Conservation (phyloP, 768 basidiomycete genomes). For the Auriculariales sp. region DNA sequence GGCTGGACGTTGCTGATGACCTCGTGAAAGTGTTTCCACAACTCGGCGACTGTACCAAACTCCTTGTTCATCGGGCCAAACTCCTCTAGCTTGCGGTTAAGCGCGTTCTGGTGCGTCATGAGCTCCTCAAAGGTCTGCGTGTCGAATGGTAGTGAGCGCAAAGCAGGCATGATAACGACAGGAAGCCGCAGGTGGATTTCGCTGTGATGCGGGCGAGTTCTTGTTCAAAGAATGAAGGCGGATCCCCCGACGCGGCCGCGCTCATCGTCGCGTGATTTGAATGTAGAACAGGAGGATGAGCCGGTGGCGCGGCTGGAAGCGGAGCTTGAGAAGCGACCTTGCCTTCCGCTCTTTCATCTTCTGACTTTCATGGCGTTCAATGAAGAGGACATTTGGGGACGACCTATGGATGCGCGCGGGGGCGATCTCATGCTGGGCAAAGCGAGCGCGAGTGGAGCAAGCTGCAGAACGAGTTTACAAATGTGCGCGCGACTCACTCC, state of each 20-base stretch:
- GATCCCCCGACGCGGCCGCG: constrained; percentile 15
- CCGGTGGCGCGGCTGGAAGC: neutral
- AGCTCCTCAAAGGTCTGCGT: constrained; percentile 76
- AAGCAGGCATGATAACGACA: neutral
- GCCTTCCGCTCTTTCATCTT: neutral
- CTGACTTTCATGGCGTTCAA: neutral
- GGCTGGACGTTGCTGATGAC: constrained; percentile 40
- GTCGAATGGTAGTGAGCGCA: neutral
- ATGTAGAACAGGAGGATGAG: too few relatives aligned
- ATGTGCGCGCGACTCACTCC: constrained; percentile 26
- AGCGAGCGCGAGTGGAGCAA: constrained; percentile 43
- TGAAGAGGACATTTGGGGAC: neutral
- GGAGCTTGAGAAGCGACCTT: neutral
- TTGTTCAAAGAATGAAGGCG: constrained; percentile 53
- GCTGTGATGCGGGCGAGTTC: constrained; percentile 61
- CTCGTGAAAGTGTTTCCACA: constrained; percentile 73
- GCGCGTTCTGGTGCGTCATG: constrained; percentile 65
- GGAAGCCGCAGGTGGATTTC: constrained; percentile 39
- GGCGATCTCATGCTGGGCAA: neutral
- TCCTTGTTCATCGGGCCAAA: constrained; percentile 85
- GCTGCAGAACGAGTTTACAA: constrained; percentile 55
- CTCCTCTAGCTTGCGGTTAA: constrained; percentile 87
- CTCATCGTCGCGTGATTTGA: neutral
- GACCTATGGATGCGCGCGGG: neutral
- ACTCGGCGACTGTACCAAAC: constrained; percentile 73